Base-by-base conservation (phyloP, 331 rosid species). In the Arachis monticola region DNA sequence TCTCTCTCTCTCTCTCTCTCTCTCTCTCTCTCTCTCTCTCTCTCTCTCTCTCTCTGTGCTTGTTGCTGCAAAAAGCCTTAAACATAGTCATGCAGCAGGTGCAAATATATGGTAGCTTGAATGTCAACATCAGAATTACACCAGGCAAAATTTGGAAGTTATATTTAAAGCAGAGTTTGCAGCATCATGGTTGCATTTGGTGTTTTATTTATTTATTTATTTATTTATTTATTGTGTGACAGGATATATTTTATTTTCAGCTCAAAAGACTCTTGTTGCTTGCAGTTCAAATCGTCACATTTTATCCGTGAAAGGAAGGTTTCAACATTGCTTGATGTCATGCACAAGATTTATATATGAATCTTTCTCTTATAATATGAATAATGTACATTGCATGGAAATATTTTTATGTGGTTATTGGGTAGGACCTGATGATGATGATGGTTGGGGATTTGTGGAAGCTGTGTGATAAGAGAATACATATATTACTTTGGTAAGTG, bases 381-480 rank as follows among this genome's bases (percentile, higher is more conserved):
- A 76, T 78, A 8, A 44, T 44, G 88, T 69, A 68, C 81, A 77
- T 79, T 79, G 66, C 82, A 66, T 76, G 52, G 79, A 76, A 44
- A 77, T 71, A 60, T 83, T 89, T 70, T 77, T 93, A 65, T 75
- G 81, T 71, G 97, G 99, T 67, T 94, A 82, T 80, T 94, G 96
- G 97, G 95, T 91, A 14, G 97, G 98, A 64, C 98, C 98, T 75
- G 96, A 93, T 85, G 60, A 73, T 65, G 98, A 93, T 76, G 97
- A 90, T 80, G 98, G 96, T 22, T 93, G 96, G 96, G 97, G 98
- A 55, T 86, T 79, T 82, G 83, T 90, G 72, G 93, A 91, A 83
- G 98, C 98, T 66, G 78, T 84, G 78, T 1, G 0, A 22, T 22
- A 22, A 22, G 27, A 22, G 27, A 22, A 22, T 22, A 22, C 27